Base-by-base conservation (phyloP, 208 protist species). In the Trypanosoma grayi region DNA sequence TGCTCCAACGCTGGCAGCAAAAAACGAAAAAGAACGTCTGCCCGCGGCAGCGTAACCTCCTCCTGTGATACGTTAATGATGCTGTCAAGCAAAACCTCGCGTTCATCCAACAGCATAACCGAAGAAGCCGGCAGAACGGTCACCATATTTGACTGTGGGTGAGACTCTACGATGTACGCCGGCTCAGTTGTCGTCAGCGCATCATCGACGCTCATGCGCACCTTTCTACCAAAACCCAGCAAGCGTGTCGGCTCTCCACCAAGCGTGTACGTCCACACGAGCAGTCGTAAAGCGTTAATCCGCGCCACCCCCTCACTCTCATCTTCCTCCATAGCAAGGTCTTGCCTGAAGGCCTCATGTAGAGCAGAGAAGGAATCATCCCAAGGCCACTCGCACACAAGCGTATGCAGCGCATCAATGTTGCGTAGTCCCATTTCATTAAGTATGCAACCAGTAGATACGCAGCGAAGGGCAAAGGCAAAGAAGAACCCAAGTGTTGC, bases 401-500 rank as follows among this genome's bases (percentile, higher is more conserved):
- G 58, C 25, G 24, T 60, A 30, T 72, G 66, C 13, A 72, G 34
- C 7, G 57, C 46, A 53, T 47, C 44, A 20, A 65, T 37, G 33
- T 58, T 60, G 2, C 58, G 46, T 25, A 72, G 16, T 11, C 57
- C 51, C 2, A 22, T 72, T 18, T 72, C 66, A 11, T 37, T 39
- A n/a, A 70, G 18, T 36, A 4, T 39, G 16, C 25, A 30, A 25
- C 25, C n/a, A 9, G 18, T 24, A 46, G 46, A 46, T 20, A 72
- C 10, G 50, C 66, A 65, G 18, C 57, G 57, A 52, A 64, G 5
- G 5, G 43, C 48, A 65, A 72, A 65, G 1, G 39, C 36, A 20
- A 72, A 72, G 25, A 72, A 55, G 37, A 65, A 72, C 70, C 56
- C 51, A 74, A 90, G 45, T 52, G 77, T 59, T 67, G 62, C 22